Percentiles rank a stretch among this genome's conserved stretches.
phyloP scores from a whole-genome alignment of 352 stramenopile genomes.

The Elongisporangium anandrum region DNA sequence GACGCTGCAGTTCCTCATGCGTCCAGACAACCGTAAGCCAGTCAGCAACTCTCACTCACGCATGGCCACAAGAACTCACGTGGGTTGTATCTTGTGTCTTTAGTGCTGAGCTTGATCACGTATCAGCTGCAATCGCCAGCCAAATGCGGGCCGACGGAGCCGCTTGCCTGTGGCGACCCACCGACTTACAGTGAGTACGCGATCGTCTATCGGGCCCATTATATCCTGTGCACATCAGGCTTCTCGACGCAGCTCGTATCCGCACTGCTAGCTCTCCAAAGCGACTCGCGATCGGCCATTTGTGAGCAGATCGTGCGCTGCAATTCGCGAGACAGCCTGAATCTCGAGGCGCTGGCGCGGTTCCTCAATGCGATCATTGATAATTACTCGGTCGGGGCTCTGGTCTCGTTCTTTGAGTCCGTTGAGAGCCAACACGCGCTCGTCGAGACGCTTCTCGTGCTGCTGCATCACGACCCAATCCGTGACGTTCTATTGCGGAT shows the following conservation, averaged over 20 bases:
- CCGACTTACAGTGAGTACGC: slow-evolving; percentile 61
- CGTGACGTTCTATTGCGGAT: slow-evolving; percentile 55
- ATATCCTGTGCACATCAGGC: slow-evolving; percentile 49
- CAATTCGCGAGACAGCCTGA: slow-evolving; percentile 59
- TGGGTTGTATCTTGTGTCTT: not conserved
- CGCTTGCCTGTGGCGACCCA: slow-evolving; percentile 16
- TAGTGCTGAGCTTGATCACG: slow-evolving; percentile 41
- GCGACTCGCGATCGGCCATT: slow-evolving; percentile 17
- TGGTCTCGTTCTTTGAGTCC: slow-evolving; percentile 45
- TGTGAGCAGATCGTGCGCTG: slow-evolving; percentile 31
- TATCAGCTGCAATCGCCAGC: slow-evolving; percentile 43
- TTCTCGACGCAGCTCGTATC: slow-evolving; percentile 63
- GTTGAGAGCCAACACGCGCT: slow-evolving; percentile 27
- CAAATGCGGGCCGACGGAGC: not conserved
- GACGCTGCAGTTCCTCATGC: slow-evolving; percentile 55
- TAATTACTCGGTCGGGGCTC: slow-evolving; percentile 49
- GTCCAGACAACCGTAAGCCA: slow-evolving; percentile 48
- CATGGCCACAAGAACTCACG: slow-evolving; percentile 1
- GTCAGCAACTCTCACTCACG: not conserved
- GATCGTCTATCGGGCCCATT: slow-evolving; percentile 53
- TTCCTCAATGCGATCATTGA: slow-evolving; percentile 70
- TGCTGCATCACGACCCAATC: slow-evolving; percentile 65
- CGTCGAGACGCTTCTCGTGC: slow-evolving; percentile 48
- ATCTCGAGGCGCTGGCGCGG: slow-evolving; percentile 47
- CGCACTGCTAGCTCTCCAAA: slow-evolving; percentile 45